Conservation (phyloP, 2,329 filamentous ascomycete genomes). For the Dactylellina sp. region DNA sequence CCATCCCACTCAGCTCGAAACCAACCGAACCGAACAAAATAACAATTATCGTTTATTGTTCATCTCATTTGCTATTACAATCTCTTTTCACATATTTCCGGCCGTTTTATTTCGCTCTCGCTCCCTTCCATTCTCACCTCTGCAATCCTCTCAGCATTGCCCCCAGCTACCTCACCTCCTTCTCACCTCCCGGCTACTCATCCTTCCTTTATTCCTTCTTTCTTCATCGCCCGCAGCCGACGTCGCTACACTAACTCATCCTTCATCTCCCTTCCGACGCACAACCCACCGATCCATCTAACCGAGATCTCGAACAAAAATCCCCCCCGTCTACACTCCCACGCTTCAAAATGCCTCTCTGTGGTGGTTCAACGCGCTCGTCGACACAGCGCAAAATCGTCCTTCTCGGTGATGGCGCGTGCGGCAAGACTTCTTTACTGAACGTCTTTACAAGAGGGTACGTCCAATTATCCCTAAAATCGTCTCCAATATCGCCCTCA, state of each 20-base stretch:
- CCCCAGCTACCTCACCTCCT: slow-evolving; percentile 1
- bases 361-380: slow-evolving; percentile 71
- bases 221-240: slow-evolving; percentile 3
- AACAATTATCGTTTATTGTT: no score
- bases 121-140: slow-evolving; percentile 1
- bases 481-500: slow-evolving; percentile 1
- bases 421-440: slow-evolving; percentile 93
- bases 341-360: slow-evolving; percentile 68
- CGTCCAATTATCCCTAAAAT: slow-evolving; percentile 61
- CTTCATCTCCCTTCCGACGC: neutral
- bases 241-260: slow-evolving; percentile 8
- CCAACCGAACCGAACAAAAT: no score
- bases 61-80: neutral
- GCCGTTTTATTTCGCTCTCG: neutral
- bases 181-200: neutral
- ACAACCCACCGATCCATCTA: slow-evolving; percentile 5
- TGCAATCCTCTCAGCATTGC: neutral
- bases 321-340: slow-evolving; percentile 21
- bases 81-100: slow-evolving; percentile 1
- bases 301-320: neutral
- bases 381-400: slow-evolving; percentile 97
- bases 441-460: slow-evolving; percentile 99
- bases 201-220: neutral
- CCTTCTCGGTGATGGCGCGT: slow-evolving; percentile 86
- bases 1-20: slow-evolving; percentile 38